Conservation (phyloP, 306 rosid species). For the Fragaria iinumae region DNA sequence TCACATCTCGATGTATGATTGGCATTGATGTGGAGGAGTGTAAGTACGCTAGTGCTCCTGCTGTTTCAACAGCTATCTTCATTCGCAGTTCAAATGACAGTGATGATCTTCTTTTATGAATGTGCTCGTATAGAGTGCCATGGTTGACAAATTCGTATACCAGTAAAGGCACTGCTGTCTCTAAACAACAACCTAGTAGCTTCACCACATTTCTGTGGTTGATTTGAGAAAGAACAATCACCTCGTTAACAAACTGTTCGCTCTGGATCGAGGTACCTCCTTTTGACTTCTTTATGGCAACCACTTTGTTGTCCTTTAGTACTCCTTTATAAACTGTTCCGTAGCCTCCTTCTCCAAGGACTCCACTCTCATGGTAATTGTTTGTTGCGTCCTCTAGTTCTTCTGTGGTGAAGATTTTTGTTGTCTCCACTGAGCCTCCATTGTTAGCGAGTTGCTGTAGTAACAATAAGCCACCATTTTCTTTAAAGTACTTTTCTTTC, state of each 20-base stretch:
- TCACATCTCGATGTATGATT: slow-evolving; percentile 18
- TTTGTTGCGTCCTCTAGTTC: slow-evolving; percentile 10
- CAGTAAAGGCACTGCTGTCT: background rate
- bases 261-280: background rate
- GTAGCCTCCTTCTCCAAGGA: background rate
- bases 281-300: background rate
- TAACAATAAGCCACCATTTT: background rate
- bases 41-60: slow-evolving; percentile 1
- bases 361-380: background rate
- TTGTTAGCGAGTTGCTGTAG: background rate
- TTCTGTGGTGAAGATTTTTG: background rate
- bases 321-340: too few species aligned
- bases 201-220: slow-evolving; percentile 16
- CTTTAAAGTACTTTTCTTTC: background rate
- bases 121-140: slow-evolving; percentile 9
- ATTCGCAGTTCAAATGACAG: background rate
- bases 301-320: background rate
- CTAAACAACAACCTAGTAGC: slow-evolving; percentile 17
- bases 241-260: slow-evolving; percentile 14
- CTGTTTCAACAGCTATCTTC: slow-evolving; percentile 2
- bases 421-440: background rate
- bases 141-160: slow-evolving; percentile 1
- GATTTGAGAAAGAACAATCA: slow-evolving; percentile 5
- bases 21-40: background rate
- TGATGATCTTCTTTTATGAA: background rate